These are phyloP conservation scores for Penicillium sp. DNA, from an alignment of 2,329 filamentous ascomycete genomes.

Conservation along the genomic window DNA sequence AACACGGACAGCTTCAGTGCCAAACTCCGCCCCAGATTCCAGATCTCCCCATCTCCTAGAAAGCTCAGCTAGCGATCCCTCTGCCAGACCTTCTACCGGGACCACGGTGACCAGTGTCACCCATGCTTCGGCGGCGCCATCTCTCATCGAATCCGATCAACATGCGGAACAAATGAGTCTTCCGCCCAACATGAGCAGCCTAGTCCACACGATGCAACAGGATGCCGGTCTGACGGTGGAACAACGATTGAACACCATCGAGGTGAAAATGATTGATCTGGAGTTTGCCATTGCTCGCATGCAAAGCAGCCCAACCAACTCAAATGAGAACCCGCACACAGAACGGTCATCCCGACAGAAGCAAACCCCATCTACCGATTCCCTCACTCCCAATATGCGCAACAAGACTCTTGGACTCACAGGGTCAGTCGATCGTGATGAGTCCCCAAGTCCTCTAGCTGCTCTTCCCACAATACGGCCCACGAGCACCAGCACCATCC, in stretches of 20 bases:
- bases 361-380: conserved; percentile 18
- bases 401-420: conserved; percentile 23
- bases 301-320: conserved; percentile 40
- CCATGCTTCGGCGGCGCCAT: conserved; percentile 25
- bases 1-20: conserved; percentile 47
- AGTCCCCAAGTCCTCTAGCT: conserved; percentile 21
- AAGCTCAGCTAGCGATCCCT: conserved; percentile 33
- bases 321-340: conserved; percentile 23
- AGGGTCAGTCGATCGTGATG: conserved; percentile 17
- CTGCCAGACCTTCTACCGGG: conserved; percentile 32
- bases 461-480: conserved; percentile 28
- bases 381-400: conserved; percentile 14
- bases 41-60: conserved; percentile 37
- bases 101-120: conserved; percentile 35
- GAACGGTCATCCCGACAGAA: conserved; percentile 21
- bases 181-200: conserved; percentile 41
- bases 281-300: conserved; percentile 55
- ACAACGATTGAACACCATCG: conserved; percentile 53
- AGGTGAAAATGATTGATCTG: conserved; percentile 56
- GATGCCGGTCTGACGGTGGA: conserved; percentile 47
- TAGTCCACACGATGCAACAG: conserved; percentile 45
- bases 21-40: conserved; percentile 44
- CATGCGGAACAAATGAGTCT: conserved; percentile 28
- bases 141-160: conserved; percentile 22
- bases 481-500: conserved; percentile 36